These are phyloP conservation scores for Bruguiera hainesii DNA, from an alignment of 441 rosid genomes.

Conservation along the genomic window DNA sequence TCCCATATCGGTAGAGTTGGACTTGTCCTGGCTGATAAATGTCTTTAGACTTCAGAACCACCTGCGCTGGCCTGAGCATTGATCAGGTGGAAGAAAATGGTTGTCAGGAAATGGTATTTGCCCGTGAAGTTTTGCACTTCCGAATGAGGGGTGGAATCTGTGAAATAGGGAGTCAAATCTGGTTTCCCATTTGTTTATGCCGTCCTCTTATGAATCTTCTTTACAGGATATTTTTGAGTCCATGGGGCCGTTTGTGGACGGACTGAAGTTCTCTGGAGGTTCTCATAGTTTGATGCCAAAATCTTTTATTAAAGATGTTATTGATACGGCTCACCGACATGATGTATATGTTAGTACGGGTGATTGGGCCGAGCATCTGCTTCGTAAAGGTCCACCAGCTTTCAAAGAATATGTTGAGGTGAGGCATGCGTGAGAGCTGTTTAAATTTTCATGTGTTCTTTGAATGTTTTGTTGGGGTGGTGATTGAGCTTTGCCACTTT, in stretches of 20 bases:
- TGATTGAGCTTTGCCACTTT: conserved; percentile 4
- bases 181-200: background rate
- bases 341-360: conserved; percentile 85
- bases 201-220: background rate
- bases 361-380: conserved; percentile 87
- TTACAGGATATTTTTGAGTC: conserved; percentile 75
- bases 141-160: too few relatives aligned
- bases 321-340: conserved; percentile 71
- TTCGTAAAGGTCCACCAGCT: conserved; percentile 59
- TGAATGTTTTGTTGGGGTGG: background rate
- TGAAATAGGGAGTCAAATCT: background rate
- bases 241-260: conserved; percentile 86
- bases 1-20: too few relatives aligned
- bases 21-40: too few relatives aligned
- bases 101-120: too few relatives aligned
- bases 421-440: conserved; percentile 3
- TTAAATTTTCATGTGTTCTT: background rate
- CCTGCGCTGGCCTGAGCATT: too few relatives aligned
- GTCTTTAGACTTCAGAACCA: too few relatives aligned
- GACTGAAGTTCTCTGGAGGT: conserved; percentile 85
- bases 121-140: too few relatives aligned
- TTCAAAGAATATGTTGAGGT: conserved; percentile 82
- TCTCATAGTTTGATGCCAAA: conserved; percentile 79
- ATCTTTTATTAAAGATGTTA: conserved; percentile 59
- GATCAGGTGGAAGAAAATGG: too few relatives aligned